Evolutionary conservation across 768 basidiomycete species (phyloP), one percentile per base, ranked within the genome.

Genomic region (Tulasnella sp.): DNA sequence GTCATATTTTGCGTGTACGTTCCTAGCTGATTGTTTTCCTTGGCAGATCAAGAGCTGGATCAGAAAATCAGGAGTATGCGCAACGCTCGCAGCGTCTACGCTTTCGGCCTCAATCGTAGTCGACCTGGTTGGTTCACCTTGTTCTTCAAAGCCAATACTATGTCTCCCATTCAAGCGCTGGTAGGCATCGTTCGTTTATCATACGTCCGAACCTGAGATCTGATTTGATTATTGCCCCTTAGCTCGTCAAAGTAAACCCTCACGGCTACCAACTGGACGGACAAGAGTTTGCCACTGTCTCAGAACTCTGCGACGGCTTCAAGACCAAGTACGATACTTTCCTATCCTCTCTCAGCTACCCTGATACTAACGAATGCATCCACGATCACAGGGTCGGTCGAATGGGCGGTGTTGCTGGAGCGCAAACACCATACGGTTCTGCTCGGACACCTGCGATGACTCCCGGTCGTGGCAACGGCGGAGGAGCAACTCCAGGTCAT

Each of bases 241-340:
- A 96, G 95, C 94, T 94, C 54, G 91, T 97, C 72, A 92, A 95
- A 72, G 94, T 96, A 64, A 90, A 93, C 8, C 96, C 95, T 1
- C 93, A 95, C 86, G 94, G 94, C 7, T 98, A 96, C 84, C 93
- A 93, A 84, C 90, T 98, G 24, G 96, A 95, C 83, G 95, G 96
- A 82, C 94, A 95, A 8, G 91, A 95, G 72, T 95, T 96, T 37
- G 92, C 94, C 9, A 96, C 95, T 50, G 95, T 99, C 37, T 92
- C 94, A 5, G 96, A 98, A 85, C 87, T 99, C 6, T 98, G 97
- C 82, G 97, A 98, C 85, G 96, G 97, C 28, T 99, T 99, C 91
- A 98, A 98, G 91, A 91, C 95, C 84, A 86, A 92, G 92, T 92
- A 83, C 83, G 89, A 20, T 48, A 12, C 28, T 42, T 50, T 41